These are phyloP conservation scores for Pyrenophora seminiperda DNA, from an alignment of 2,329 filamentous ascomycete species.

Conservation along the genomic window DNA sequence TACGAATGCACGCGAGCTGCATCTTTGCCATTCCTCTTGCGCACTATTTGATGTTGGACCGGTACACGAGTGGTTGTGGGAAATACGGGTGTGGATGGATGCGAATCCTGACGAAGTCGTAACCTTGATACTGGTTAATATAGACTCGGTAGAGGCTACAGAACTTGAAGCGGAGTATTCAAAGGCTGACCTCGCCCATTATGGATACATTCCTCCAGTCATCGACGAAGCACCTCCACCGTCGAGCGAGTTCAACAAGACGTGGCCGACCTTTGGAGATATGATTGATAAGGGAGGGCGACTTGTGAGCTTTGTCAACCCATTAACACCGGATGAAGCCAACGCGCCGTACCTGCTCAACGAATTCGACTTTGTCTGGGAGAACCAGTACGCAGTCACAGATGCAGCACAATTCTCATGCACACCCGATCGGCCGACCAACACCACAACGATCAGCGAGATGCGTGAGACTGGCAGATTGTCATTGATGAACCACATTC, in stretches of 20 bases:
- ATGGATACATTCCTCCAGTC: slow-evolving; percentile 49
- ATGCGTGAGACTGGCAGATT: slow-evolving; percentile 62
- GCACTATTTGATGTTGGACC: slow-evolving; percentile 69
- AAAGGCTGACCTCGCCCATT: slow-evolving; percentile 58
- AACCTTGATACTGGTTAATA: slow-evolving; percentile 73
- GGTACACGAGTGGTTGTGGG: slow-evolving; percentile 65
- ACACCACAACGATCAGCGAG: slow-evolving; percentile 49
- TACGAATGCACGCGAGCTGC: slow-evolving; percentile 51
- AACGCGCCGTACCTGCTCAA: slow-evolving; percentile 63
- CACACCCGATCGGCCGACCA: slow-evolving; percentile 66
- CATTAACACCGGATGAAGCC: slow-evolving; percentile 40
- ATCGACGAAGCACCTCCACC: slow-evolving; percentile 56
- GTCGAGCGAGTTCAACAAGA: slow-evolving; percentile 52
- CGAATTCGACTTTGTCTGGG: slow-evolving; percentile 70
- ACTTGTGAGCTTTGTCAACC: slow-evolving; percentile 71
- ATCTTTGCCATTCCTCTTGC: slow-evolving; percentile 72
- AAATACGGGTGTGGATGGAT: slow-evolving; percentile 70
- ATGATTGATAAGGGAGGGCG: slow-evolving; percentile 68
- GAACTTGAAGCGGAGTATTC: slow-evolving; percentile 56
- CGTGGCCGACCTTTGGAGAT: slow-evolving; percentile 71
- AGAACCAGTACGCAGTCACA: slow-evolving; percentile 70
- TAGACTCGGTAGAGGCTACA: slow-evolving; percentile 59
- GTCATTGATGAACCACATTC: slow-evolving; percentile 78
- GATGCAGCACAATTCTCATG: slow-evolving; percentile 70
- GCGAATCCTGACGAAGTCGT: slow-evolving; percentile 72